Evolutionary conservation across 768 basidiomycete species (phyloP).

Genomic region (Russula virescens): DNA sequence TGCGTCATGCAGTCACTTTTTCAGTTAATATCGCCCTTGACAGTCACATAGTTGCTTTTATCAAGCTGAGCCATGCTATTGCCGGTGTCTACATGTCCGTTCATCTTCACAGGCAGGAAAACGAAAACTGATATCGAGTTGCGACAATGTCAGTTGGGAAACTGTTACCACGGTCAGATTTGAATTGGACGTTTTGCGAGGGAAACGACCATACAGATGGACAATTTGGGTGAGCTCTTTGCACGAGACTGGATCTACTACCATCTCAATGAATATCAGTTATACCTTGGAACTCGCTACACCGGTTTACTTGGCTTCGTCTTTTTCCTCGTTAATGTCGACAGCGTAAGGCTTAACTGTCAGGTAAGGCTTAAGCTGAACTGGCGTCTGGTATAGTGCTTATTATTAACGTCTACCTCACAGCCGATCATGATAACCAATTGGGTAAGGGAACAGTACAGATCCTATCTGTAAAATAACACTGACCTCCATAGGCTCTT

Average conservation of each 20-base stretch:
- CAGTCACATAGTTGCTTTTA: not conserved
- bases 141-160: constrained; percentile 2
- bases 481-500: not conserved
- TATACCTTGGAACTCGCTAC: constrained; percentile 16
- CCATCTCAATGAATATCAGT: not conserved
- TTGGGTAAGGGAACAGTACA: not conserved
- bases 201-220: constrained; percentile 13
- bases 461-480: not conserved
- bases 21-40: not conserved
- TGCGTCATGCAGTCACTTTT: not conserved
- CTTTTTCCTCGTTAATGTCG: not conserved
- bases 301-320: not conserved
- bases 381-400: not conserved
- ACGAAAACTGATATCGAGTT: not conserved
- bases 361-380: not conserved
- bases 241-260: too few species aligned
- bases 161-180: not conserved
- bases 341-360: not conserved
- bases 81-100: not conserved
- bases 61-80: not conserved
- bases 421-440: not conserved
- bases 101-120: not conserved
- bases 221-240: constrained; percentile 8
- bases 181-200: constrained; percentile 5
- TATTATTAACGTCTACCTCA: not conserved